phyloP scores from a whole-genome alignment of 176 grass and related monocot genomes.

The Saccharum officinarum region DNA sequence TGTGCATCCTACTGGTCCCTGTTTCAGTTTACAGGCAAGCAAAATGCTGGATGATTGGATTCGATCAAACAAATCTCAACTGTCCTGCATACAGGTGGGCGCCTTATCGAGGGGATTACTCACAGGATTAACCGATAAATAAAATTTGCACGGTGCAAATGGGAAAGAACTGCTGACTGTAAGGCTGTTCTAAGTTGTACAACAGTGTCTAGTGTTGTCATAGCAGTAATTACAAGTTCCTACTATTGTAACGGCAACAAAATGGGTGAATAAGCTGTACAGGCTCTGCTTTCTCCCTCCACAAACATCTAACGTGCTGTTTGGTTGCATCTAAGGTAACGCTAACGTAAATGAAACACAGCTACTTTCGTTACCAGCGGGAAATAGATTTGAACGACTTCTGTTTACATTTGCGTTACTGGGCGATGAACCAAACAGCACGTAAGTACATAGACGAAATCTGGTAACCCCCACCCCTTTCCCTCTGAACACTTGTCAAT shows the following conservation, averaged over 20 bases:
- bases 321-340: too few relatives aligned
- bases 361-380: too few relatives aligned
- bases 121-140: not conserved
- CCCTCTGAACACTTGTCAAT: slow-evolving; percentile 6
- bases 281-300: not conserved
- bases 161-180: not conserved
- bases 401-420: too few relatives aligned
- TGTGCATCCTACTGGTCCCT: not conserved
- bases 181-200: slow-evolving; percentile 15
- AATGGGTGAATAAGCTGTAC: not conserved
- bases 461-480: not conserved
- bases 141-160: not conserved
- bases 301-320: slow-evolving; percentile 17
- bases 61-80: not conserved
- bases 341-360: too few relatives aligned
- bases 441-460: slow-evolving; percentile 9
- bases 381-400: too few relatives aligned
- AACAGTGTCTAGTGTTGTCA: not conserved
- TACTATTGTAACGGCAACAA: not conserved
- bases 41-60: not conserved
- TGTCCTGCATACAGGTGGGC: not conserved
- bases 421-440: too few relatives aligned
- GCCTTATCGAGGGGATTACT: not conserved
- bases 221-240: not conserved
- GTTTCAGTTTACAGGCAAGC: not conserved